phyloP scores from a whole-genome alignment of 768 basidiomycete genomes.

The Hypsizygus marmoreus region DNA sequence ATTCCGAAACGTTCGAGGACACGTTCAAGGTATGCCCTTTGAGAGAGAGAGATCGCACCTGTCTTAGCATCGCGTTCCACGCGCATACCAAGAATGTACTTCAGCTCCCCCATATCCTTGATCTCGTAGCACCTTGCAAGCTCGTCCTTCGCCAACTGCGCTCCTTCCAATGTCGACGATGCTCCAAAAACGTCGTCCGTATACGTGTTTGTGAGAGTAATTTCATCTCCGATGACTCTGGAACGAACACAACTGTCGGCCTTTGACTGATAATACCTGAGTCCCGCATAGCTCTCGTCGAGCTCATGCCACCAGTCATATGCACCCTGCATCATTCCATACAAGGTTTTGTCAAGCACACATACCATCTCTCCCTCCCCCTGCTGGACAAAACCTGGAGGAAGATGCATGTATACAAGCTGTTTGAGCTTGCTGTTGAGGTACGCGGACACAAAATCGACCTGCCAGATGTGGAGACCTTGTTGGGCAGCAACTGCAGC shows the following conservation, averaged over 20 bases:
- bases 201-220: slow-evolving; percentile 18
- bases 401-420: slow-evolving; percentile 13
- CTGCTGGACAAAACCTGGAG: slow-evolving; percentile 12
- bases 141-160: slow-evolving; percentile 13
- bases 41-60: slow-evolving; percentile 6
- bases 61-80: slow-evolving; percentile 7
- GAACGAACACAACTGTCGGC: slow-evolving; percentile 21
- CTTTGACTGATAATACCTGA: slow-evolving; percentile 15
- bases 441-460: slow-evolving; percentile 36
- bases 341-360: slow-evolving; percentile 23
- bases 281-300: not conserved
- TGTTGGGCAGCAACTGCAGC: slow-evolving; percentile 27
- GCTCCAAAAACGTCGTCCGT: slow-evolving; percentile 17
- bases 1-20: not conserved
- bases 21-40: not conserved
- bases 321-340: slow-evolving; percentile 21
- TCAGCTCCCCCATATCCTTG: slow-evolving; percentile 12
- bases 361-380: slow-evolving; percentile 17
- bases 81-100: slow-evolving; percentile 16
- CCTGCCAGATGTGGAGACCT: slow-evolving; percentile 27
- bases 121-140: slow-evolving; percentile 15
- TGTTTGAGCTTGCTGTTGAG: slow-evolving; percentile 27
- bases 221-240: slow-evolving; percentile 1
- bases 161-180: slow-evolving; percentile 12
- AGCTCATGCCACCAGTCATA: slow-evolving; percentile 19